Conservation (phyloP, 495 filamentous ascomycete species). For the Halenospora varia region DNA sequence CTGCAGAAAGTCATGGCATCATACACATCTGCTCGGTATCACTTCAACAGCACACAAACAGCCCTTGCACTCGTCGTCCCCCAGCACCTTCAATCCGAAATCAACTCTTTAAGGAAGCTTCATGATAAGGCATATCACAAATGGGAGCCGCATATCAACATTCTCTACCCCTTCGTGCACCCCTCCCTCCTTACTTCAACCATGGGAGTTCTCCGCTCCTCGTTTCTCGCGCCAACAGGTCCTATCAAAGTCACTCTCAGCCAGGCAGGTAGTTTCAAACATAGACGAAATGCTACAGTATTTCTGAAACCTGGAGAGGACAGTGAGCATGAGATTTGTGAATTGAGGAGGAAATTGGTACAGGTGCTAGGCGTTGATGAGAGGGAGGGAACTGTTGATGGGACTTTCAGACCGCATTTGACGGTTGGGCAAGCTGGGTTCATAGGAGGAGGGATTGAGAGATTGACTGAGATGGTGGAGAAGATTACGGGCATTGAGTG, state of each 20-base stretch:
- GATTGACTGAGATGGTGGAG: constrained; percentile 39
- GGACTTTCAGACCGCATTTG: constrained; percentile 39
- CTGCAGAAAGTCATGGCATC: not conserved
- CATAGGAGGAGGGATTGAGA: constrained; percentile 31
- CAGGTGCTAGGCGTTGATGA: constrained; percentile 18
- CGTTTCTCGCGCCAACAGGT: not conserved
- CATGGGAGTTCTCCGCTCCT: constrained; percentile 21
- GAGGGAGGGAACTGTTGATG: constrained; percentile 14
- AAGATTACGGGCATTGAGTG: constrained; percentile 37
- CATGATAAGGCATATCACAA: constrained; percentile 51
- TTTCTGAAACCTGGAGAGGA: constrained; percentile 31
- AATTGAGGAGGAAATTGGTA: constrained; percentile 20
- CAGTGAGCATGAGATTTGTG: constrained; percentile 11
- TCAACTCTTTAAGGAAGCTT: constrained; percentile 45
- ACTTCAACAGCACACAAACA: constrained; percentile 3
- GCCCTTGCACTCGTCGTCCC: constrained; percentile 10
- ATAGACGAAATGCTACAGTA: constrained; percentile 40
- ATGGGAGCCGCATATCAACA: constrained; percentile 59
- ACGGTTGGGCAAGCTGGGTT: constrained; percentile 49
- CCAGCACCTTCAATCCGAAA: constrained; percentile 5
- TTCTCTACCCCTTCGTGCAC: constrained; percentile 55
- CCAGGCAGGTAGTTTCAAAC: constrained; percentile 35
- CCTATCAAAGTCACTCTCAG: constrained; percentile 30
- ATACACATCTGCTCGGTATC: not conserved
- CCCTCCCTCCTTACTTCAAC: constrained; percentile 29